Conservation (phyloP, 345 rosid genomes). For the Chamaenerion angustifolium region DNA sequence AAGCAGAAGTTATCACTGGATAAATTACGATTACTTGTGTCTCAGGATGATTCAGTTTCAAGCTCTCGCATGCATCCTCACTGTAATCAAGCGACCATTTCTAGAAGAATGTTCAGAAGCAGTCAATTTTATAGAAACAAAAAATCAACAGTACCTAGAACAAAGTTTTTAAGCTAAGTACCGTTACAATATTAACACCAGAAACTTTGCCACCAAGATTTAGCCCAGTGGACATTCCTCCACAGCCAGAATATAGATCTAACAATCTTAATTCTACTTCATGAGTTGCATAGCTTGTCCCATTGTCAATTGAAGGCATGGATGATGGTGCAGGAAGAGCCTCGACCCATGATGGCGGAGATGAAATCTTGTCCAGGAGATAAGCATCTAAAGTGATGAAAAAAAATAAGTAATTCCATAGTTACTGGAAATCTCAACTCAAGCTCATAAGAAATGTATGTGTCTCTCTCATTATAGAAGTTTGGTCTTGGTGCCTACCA, state of each 20-base stretch:
- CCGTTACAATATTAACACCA: conserved; percentile 57
- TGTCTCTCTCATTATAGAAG: background rate
- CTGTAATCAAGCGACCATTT: conserved; percentile 81
- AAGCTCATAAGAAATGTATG: background rate
- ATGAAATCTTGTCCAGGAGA: conserved; percentile 1
- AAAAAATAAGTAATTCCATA: background rate
- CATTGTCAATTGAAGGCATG: conserved; percentile 10
- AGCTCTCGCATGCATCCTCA: conserved; percentile 66
- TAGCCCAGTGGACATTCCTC: conserved; percentile 96
- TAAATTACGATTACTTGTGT: conserved; percentile 37
- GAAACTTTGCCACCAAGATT: conserved; percentile 78
- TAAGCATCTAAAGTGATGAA: conserved; percentile 2
- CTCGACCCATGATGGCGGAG: conserved; percentile 13
- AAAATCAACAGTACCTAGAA: background rate
- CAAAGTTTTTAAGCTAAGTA: conserved; percentile 20
- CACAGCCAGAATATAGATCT: conserved; percentile 92
- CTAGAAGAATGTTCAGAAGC: conserved; percentile 20
- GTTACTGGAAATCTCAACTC: background rate
- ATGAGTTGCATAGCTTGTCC: conserved; percentile 16
- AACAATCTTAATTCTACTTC: conserved; percentile 39
- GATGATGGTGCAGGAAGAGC: conserved; percentile 10
- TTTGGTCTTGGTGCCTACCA: conserved; percentile 25
- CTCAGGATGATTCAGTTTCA: conserved; percentile 74
- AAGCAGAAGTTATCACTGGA: background rate
- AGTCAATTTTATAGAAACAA: background rate